Conservation (phyloP, 306 rosid genomes). For the Cicer arietinum region DNA sequence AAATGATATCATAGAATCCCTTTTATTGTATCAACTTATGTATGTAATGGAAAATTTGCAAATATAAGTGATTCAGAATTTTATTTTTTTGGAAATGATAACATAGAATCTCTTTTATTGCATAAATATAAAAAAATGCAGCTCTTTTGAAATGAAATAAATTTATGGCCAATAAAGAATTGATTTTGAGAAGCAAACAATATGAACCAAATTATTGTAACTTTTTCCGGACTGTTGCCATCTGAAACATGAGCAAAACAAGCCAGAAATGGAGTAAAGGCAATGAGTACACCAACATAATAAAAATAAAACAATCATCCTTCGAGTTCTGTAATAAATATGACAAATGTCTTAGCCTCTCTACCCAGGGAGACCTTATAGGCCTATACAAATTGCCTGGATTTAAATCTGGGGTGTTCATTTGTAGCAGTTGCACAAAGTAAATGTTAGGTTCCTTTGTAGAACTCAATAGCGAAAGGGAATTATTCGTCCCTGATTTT, state of each 20-base stretch:
- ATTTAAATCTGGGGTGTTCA: slow-evolving; percentile 7
- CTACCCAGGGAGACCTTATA: slow-evolving; percentile 1
- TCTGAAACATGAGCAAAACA: slow-evolving; percentile 2
- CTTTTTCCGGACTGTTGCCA: neutral
- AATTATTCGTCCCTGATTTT: too few relatives aligned
- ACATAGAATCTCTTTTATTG: neutral
- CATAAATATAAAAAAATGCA: neutral
- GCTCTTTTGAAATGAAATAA: neutral
- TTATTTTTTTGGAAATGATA: neutral
- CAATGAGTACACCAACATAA: neutral
- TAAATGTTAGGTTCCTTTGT: too few relatives aligned
- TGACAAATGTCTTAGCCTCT: slow-evolving; percentile 18
- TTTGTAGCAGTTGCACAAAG: slow-evolving; percentile 17
- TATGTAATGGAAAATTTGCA: too few relatives aligned
- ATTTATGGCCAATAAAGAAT: neutral
- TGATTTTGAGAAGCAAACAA: neutral
- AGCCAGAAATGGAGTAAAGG: neutral
- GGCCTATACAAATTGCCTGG: slow-evolving; percentile 5
- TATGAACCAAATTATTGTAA: neutral
- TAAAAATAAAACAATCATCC: neutral
- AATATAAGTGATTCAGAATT: neutral
- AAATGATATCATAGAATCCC: too few relatives aligned
- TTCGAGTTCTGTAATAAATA: slow-evolving; percentile 22
- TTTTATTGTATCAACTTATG: too few relatives aligned
- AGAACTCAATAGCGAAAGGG: too few relatives aligned